Conservation (phyloP, 352 stramenopile species). For the Achlya hypogyna region DNA sequence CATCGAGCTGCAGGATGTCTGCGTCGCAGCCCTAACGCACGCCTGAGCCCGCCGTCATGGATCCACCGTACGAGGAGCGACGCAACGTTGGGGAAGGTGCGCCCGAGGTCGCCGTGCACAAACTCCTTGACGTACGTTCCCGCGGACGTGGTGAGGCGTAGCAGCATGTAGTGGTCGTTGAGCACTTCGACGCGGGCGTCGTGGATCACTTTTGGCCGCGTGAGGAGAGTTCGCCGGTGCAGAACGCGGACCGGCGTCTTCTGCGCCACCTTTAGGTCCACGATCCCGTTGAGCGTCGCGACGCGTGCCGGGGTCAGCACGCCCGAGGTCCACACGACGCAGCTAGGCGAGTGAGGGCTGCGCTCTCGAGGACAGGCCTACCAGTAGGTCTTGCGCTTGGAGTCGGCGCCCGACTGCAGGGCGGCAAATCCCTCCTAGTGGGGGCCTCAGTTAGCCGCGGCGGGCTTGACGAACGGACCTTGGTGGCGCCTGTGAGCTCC, state of each 20-base stretch:
- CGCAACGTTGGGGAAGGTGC: conserved; percentile 93
- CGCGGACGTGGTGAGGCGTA: conserved; percentile 91
- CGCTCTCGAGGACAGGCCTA: conserved; percentile 23
- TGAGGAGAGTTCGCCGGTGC: conserved; percentile 93
- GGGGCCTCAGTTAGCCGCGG: too few relatives aligned
- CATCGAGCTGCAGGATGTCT: conserved; percentile 98
- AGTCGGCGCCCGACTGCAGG: conserved; percentile 70
- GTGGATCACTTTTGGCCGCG: conserved; percentile 86
- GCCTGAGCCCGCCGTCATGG: conserved; percentile 24
- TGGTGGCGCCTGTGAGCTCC: conserved; percentile 60
- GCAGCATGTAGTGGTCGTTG: conserved; percentile 95
- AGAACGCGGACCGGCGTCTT: conserved; percentile 96
- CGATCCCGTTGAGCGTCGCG: conserved; percentile 66
- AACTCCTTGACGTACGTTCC: conserved; percentile 99
- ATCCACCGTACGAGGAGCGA: conserved; percentile 64
- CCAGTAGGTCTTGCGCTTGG: conserved; percentile 85
- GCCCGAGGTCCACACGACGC: conserved; percentile 64
- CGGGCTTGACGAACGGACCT: too few relatives aligned
- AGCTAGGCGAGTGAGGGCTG: conserved; percentile 28
- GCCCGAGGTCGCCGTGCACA: conserved; percentile 96
- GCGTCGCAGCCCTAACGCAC: conserved; percentile 64
- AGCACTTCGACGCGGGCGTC: conserved; percentile 78
- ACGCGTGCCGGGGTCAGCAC: conserved; percentile 44
- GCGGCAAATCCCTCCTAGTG: conserved; percentile 60
- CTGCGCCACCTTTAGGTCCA: conserved; percentile 89